Evolutionary conservation across 129 eudicot species (phyloP), one percentile per base, ranked within the genome.

Genomic region (Flaveria linearis): DNA sequence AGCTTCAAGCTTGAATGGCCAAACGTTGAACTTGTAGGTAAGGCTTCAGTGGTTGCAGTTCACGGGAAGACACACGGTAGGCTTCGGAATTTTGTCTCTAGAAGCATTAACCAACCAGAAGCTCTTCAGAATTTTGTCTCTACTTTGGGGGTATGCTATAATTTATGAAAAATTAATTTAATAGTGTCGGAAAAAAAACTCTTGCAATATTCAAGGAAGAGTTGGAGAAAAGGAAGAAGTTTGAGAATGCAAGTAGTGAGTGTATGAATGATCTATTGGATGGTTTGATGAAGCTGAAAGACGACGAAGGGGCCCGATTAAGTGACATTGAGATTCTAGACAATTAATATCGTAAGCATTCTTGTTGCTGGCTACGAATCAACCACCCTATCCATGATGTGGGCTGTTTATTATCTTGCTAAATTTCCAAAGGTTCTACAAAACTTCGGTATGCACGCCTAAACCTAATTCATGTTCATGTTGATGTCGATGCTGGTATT

Each of bases 331-430:
- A 89, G 79, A 75, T 89, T 89, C 74, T 89, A 56, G 96, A 89
- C 69, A 87, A n/a, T n/a, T n/a, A n/a, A 87, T 75, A 87, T 89
- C 18, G 70, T 84, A 18, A 61, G 73, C 72, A 20, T 84, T 57
- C 76, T 84, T 33, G 71, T 80, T 15, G 87, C 76, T 30, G 89
- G 85, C 76, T 82, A 84, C 55, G 74, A 68, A 42, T 60, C 91
- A 39, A 89, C 84, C 63, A 41, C 84, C 36, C 69, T 80, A 1
- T 66, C 84, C 1, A 76, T 85, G 2, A 87, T 76, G 80, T 89
- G 89, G 91, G 87, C 85, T 53, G 49, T 87, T 36, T 86, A 86
- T 81, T 83, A 77, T 43, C 87, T 89, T 46, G 96, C 96, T 20
- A 87, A 84, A 64, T 84, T 76, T 47, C 91, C 96, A 9, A 51